Conservation (phyloP, 768 basidiomycete genomes). For the Hydnomerulius pinastri region DNA sequence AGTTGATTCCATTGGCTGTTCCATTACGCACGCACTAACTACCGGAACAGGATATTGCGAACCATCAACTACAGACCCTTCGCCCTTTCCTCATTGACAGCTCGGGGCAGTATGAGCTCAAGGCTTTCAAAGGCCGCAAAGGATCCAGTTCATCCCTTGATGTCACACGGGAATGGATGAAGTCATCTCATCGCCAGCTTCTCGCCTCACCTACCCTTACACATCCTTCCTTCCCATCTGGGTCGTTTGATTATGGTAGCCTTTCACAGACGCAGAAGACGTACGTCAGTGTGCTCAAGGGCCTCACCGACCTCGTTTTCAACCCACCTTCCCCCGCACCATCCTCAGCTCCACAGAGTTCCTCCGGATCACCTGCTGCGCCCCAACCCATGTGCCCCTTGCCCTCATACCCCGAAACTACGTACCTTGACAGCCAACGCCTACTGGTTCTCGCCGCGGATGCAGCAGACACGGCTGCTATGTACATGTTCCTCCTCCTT, state of each 20-base stretch:
- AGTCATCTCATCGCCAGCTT: constrained; percentile 49
- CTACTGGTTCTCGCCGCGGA: constrained; percentile 68
- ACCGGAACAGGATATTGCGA: constrained; percentile 81
- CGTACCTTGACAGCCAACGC: constrained; percentile 77
- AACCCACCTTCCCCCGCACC: constrained; percentile 45
- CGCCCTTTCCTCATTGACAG: constrained; percentile 86
- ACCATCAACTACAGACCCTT: constrained; percentile 92
- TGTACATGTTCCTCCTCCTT: constrained; percentile 81
- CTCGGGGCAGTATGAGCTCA: constrained; percentile 77
- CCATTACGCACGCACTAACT: constrained; percentile 20
- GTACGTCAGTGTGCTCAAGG: constrained; percentile 57
- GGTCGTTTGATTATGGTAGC: constrained; percentile 42
- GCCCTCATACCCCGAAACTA: constrained; percentile 69
- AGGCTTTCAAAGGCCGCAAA: constrained; percentile 68
- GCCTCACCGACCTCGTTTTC: constrained; percentile 68
- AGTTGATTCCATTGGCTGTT: constrained; percentile 35
- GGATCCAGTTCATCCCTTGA: constrained; percentile 46
- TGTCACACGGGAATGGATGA: constrained; percentile 68
- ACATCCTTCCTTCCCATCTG: constrained; percentile 46
- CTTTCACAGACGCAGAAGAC: constrained; percentile 46
- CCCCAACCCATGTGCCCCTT: constrained; percentile 35
- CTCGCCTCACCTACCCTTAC: constrained; percentile 42
- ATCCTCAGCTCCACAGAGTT: constrained; percentile 33
- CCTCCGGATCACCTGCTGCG: constrained; percentile 31
- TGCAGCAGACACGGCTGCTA: constrained; percentile 68